Percentiles rank a stretch among this genome's conserved stretches.
Conservation (phyloP, 2,329 filamentous ascomycete genomes). For the Apiospora rasikravindrae region DNA sequence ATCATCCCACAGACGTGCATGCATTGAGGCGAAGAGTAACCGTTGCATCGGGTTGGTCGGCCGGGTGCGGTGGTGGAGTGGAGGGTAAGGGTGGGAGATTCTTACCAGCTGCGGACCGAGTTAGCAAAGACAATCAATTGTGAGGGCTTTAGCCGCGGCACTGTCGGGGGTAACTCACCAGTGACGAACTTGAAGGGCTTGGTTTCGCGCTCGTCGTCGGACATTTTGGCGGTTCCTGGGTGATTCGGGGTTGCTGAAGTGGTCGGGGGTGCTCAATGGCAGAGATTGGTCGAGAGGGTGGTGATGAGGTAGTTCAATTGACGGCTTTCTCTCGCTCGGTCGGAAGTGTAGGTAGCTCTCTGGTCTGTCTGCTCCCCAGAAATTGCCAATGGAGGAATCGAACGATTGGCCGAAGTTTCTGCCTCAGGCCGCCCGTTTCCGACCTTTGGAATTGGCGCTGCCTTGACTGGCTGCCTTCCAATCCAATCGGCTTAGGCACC, state of each 20-base stretch:
- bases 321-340: slow-evolving; percentile 7
- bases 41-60: slow-evolving; percentile 7
- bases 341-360: slow-evolving; percentile 15
- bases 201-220: slow-evolving; percentile 85
- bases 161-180: slow-evolving; percentile 65
- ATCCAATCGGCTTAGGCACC: slow-evolving; percentile 8
- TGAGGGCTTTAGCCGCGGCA: slow-evolving; percentile 41
- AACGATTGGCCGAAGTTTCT: slow-evolving; percentile 14
- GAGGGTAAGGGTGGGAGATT: slow-evolving; percentile 10
- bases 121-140: slow-evolving; percentile 38
- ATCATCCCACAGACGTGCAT: neutral
- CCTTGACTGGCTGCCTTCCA: neutral
- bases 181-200: slow-evolving; percentile 99
- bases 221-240: slow-evolving; percentile 72
- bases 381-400: slow-evolving; percentile 18
- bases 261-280: slow-evolving; percentile 42
- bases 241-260: slow-evolving; percentile 34
- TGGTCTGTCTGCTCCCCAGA: slow-evolving; percentile 14
- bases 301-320: slow-evolving; percentile 42
- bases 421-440: slow-evolving; percentile 11
- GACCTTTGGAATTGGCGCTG: neutral
- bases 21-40: slow-evolving; percentile 5
- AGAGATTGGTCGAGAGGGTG: slow-evolving; percentile 32
- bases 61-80: slow-evolving; percentile 7
- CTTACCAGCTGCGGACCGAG: slow-evolving; percentile 24